A percentile compares a stretch with the other conserved stretches of the same genome.
Conservation (phyloP, 352 stramenopile genomes). For the Globisporangium alternatum region DNA sequence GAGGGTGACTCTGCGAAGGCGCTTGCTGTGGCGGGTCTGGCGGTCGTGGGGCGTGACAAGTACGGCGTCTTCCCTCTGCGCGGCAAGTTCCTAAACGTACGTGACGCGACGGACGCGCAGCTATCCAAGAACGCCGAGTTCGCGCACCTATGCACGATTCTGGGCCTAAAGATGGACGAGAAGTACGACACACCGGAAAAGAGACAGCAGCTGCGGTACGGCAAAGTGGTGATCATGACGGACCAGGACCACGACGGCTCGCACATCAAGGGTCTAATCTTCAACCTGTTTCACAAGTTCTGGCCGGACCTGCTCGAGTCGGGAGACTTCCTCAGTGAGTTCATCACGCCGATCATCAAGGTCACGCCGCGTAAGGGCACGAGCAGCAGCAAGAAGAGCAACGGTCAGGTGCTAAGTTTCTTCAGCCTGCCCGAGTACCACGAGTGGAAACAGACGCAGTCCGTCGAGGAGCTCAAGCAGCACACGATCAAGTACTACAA, state of each 20-base stretch:
- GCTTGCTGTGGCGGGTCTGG: conserved; percentile 97
- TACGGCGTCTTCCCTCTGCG: conserved; percentile 99
- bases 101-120: conserved; percentile 75
- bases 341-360: conserved; percentile 99
- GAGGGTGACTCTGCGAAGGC: conserved; percentile 99
- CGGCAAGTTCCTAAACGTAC: conserved; percentile 93
- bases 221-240: conserved; percentile 99
- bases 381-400: conserved; percentile 59
- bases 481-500: conserved; percentile 99
- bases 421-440: conserved; percentile 98
- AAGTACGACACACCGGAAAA: conserved; percentile 93
- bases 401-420: conserved; percentile 81
- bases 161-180: conserved; percentile 96
- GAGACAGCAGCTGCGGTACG: conserved; percentile 93
- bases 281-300: conserved; percentile 99
- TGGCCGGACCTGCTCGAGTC: conserved; percentile 96
- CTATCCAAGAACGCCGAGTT: conserved; percentile 95
- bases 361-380: conserved; percentile 51
- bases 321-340: conserved; percentile 96
- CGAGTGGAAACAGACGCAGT: conserved; percentile 87
- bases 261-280: conserved; percentile 99
- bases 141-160: conserved; percentile 95
- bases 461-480: conserved; percentile 66
- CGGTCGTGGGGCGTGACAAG: conserved; percentile 96
- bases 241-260: conserved; percentile 99